Evolutionary conservation across 1,284 basidiomycete species (phyloP), one percentile per base, ranked within the genome.

Genomic region (Volvariella surrecta): DNA sequence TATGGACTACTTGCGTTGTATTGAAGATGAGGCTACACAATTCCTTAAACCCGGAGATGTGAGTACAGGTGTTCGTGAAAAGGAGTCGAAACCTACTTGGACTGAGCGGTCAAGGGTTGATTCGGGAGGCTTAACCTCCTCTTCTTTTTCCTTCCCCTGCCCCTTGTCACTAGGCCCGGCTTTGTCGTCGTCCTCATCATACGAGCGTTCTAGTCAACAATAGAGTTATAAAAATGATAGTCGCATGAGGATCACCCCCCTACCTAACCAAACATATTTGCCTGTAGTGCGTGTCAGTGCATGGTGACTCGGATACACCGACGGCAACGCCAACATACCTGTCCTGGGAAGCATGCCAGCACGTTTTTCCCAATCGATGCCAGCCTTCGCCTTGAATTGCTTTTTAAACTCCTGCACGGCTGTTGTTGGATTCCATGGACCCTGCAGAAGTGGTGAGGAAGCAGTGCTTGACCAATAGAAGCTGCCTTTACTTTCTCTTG

Each of bases 201-300:
- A 78, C 32, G 67, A 64, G 22, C 74, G 71, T 47, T 78, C 76
- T 77, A 40, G 45, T 43, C 17, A 19, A 18, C 6, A 37, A 15
- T 45, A 37, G 34, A 19, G 34, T 35, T 15, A 35, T 6, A 15
- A 39, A 7, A 7, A 39, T 15, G 15, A 24, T 19, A 42, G 32
- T 13, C 16, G 3, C 13, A 43, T 16, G 3, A 2, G 32, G 31
- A 31, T 15, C 28, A 7, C 6, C 15, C 15, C 53, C 61, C 20
- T 49, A 74, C 75, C 76, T 24, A 82, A 59, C 71, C 74, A 80
- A 6, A 62, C 66, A 48, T 82, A 82, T 64, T 80, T 80, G 17
- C 74, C 76, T 76, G 45, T 19, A 11, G 6, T 28, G 24, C 24
- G 37, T 9, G 13, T 19, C 21, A 44, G 38, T 30, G 45, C 9